These are phyloP conservation scores for Taphrina deformans DNA, from an alignment of 1,139 yeast species.

Conservation along the genomic window DNA sequence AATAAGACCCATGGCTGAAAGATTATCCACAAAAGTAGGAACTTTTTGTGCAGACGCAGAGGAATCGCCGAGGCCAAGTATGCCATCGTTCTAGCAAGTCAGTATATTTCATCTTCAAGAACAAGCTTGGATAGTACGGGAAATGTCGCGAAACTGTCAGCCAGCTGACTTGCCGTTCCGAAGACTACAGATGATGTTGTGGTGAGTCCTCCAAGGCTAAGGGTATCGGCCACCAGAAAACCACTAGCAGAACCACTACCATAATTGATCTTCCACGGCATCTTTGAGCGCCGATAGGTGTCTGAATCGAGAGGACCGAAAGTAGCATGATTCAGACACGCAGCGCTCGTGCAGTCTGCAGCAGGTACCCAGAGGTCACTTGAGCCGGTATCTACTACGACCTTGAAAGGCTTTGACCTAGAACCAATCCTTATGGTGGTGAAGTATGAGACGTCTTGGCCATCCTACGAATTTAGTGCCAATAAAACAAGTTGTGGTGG, in stretches of 20 bases:
- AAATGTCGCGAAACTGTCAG: constrained; percentile 56
- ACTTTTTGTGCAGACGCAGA: constrained; percentile 42
- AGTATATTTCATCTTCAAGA: background rate
- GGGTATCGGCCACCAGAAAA: constrained; percentile 48
- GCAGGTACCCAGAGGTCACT: constrained; percentile 66
- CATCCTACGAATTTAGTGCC: too few species aligned
- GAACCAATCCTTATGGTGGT: constrained; percentile 20
- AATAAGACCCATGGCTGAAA: constrained; percentile 48
- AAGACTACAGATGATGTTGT: constrained; percentile 51
- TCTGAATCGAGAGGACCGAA: constrained; percentile 44
- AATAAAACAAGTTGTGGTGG: too few species aligned
- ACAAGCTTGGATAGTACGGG: constrained; percentile 44
- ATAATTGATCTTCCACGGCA: constrained; percentile 54
- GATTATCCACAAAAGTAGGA: constrained; percentile 50
- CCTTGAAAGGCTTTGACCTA: constrained; percentile 48
- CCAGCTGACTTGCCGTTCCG: constrained; percentile 59
- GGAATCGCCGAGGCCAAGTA: constrained; percentile 57
- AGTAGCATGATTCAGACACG: constrained; percentile 50
- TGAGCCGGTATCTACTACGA: constrained; percentile 66
- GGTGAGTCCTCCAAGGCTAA: constrained; percentile 49
- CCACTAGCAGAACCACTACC: constrained; percentile 62
- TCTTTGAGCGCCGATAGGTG: constrained; percentile 42
- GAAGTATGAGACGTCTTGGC: constrained; percentile 25
- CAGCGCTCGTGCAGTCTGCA: constrained; percentile 51
- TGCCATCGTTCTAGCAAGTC: constrained; percentile 43